These are phyloP conservation scores for Paraphoma chrysanthemicola DNA, from an alignment of 2,329 filamentous ascomycete species.

Conservation along the genomic window DNA sequence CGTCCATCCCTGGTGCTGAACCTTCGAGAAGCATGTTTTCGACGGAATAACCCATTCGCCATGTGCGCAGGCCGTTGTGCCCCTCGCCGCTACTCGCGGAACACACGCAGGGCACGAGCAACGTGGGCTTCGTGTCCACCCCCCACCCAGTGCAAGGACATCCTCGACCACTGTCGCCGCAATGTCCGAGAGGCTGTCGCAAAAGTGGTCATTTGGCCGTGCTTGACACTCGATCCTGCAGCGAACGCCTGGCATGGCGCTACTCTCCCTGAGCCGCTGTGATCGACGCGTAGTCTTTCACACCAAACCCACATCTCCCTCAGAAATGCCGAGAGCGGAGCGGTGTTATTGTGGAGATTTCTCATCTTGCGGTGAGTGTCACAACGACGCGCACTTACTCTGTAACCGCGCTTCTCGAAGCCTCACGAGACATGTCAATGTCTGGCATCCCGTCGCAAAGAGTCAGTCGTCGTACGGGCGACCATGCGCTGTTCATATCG, in stretches of 20 bases:
- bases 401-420: conserved; percentile 7
- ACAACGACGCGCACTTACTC: conserved; percentile 5
- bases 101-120: not conserved
- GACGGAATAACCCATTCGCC: conserved; percentile 22
- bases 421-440: conserved; percentile 21
- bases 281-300: conserved; percentile 9
- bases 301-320: conserved; percentile 8
- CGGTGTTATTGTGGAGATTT: conserved; percentile 20
- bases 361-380: conserved; percentile 21
- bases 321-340: conserved; percentile 8
- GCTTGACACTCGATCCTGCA: conserved; percentile 6
- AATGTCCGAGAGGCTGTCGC: conserved; percentile 11
- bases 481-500: conserved; percentile 26
- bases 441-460: conserved; percentile 19
- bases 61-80: conserved; percentile 15
- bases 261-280: conserved; percentile 7
- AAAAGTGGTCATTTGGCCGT: conserved; percentile 5
- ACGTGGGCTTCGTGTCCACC: conserved; percentile 10
- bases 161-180: conserved; percentile 5
- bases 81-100: conserved; percentile 13
- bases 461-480: conserved; percentile 12
- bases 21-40: conserved; percentile 32
- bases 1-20: conserved; percentile 22
- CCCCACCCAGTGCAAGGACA: conserved; percentile 8
- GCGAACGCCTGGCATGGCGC: conserved; percentile 4